These are phyloP conservation scores for Seminavis robusta DNA, from an alignment of 108 stramenopile species.

Conservation along the genomic window DNA sequence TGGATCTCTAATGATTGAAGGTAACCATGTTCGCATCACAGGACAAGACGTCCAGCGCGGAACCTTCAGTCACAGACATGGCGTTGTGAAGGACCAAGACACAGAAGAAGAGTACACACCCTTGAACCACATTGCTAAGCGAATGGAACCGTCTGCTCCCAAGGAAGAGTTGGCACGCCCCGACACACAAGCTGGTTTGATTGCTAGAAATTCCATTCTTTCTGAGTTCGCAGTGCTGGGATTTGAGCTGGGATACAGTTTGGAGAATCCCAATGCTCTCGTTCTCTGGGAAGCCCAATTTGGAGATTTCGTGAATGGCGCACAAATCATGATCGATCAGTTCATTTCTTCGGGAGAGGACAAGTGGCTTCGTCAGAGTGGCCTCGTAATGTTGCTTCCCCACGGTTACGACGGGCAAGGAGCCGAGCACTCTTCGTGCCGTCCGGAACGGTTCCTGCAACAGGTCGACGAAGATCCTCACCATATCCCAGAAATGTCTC, in stretches of 20 bases:
- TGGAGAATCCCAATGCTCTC: slow-evolving; percentile 96
- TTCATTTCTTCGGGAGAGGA: slow-evolving; percentile 97
- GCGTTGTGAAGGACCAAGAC: slow-evolving; percentile 94
- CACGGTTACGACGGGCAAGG: slow-evolving; percentile 99
- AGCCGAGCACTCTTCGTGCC: slow-evolving; percentile 97
- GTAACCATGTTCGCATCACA: slow-evolving; percentile 96
- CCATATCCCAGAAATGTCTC: slow-evolving; percentile 82
- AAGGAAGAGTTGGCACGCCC: slow-evolving; percentile 66
- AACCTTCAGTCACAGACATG: slow-evolving; percentile 96
- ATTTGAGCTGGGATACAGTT: slow-evolving; percentile 97
- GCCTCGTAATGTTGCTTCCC: slow-evolving; percentile 93
- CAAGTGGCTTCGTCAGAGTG: slow-evolving; percentile 98
- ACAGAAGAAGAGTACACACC: slow-evolving; percentile 91
- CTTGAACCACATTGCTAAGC: slow-evolving; percentile 84
- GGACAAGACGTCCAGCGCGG: slow-evolving; percentile 99
- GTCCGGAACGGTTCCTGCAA: slow-evolving; percentile 98
- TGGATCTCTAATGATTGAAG: slow-evolving; percentile 93
- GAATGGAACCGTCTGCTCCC: slow-evolving; percentile 76
- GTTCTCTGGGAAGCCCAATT: slow-evolving; percentile 99
- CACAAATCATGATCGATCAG: slow-evolving; percentile 98
- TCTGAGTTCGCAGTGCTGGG: slow-evolving; percentile 97
- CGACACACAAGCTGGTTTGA: slow-evolving; percentile 90
- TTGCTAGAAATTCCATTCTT: slow-evolving; percentile 91
- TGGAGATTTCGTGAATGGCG: slow-evolving; percentile 98
- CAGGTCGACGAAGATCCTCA: slow-evolving; percentile 96